Conservation (phyloP, 306 rosid species). For the Prunus armeniaca region DNA sequence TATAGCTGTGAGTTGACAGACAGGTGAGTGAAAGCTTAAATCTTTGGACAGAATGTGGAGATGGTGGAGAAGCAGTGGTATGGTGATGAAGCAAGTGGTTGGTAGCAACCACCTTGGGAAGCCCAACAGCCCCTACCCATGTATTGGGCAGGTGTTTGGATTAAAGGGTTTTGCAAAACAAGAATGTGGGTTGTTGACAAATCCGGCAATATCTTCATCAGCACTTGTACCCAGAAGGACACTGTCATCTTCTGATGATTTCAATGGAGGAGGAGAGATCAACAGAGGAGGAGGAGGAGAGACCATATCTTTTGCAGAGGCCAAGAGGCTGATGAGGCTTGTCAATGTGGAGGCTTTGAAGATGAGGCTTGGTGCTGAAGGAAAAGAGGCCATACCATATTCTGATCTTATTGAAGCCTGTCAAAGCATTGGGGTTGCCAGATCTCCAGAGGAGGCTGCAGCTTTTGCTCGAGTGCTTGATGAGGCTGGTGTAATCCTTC, state of each 20-base stretch:
- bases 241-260: constrained; percentile 3
- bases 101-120: background rate
- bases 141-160: constrained; percentile 2
- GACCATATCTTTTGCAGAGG: constrained; percentile 55
- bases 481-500: constrained; percentile 88
- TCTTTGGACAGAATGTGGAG: constrained; percentile 12
- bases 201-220: background rate
- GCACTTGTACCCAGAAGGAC: background rate
- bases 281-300: constrained; percentile 25
- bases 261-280: constrained; percentile 20
- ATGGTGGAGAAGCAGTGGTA: background rate
- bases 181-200: background rate
- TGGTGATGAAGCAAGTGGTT: background rate
- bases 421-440: constrained; percentile 71
- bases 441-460: constrained; percentile 64
- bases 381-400: constrained; percentile 66
- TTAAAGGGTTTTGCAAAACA: background rate
- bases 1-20: background rate
- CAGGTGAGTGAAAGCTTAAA: constrained; percentile 8
- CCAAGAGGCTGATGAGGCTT: constrained; percentile 86
- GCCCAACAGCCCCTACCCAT: background rate
- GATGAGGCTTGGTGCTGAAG: constrained; percentile 64
- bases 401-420: constrained; percentile 72
- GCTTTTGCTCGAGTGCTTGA: constrained; percentile 74
- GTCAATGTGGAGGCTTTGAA: constrained; percentile 82